A percentile compares a stretch with the other conserved stretches of the same genome.
Evolutionary conservation across 306 rosid genomes (phyloP).

Genomic region (Acacia confusa): DNA sequence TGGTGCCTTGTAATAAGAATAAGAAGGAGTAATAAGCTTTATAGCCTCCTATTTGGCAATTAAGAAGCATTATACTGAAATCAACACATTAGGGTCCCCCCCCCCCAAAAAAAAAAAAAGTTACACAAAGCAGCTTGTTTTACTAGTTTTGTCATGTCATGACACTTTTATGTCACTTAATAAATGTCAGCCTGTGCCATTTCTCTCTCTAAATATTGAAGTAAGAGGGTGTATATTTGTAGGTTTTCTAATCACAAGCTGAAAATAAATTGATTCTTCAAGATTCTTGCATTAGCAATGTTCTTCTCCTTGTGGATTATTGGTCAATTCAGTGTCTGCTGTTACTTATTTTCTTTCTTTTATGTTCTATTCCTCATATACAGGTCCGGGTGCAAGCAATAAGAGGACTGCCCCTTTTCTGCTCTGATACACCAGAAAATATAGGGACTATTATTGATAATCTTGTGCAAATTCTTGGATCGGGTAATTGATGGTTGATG

Average conservation of each 20-base stretch:
- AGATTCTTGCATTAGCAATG: not conserved
- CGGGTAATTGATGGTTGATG: conserved; percentile 52
- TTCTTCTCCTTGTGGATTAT: not conserved
- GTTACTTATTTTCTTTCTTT: not conserved
- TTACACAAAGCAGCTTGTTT: not conserved
- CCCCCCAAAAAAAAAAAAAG: too few species aligned
- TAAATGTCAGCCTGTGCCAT: not conserved
- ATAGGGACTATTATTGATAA: conserved; percentile 88
- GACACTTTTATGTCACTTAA: not conserved
- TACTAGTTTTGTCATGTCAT: not conserved
- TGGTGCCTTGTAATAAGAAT: too few species aligned
- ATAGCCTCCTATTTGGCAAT: not conserved
- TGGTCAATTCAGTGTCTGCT: not conserved
- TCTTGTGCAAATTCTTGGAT: conserved; percentile 83
- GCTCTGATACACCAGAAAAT: conserved; percentile 92
- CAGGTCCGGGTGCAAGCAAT: conserved; percentile 99
- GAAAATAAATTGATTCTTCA: not conserved
- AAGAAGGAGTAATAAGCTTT: not conserved
- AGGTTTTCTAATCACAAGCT: not conserved
- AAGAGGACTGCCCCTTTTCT: conserved; percentile 97
- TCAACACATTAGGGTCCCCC: too few species aligned
- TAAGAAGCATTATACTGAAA: not conserved
- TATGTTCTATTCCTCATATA: conserved; percentile 21
- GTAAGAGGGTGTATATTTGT: not conserved
- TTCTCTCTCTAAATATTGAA: not conserved